These are phyloP conservation scores for Corylus avellana DNA, from an alignment of 306 rosid genomes.

Conservation along the genomic window DNA sequence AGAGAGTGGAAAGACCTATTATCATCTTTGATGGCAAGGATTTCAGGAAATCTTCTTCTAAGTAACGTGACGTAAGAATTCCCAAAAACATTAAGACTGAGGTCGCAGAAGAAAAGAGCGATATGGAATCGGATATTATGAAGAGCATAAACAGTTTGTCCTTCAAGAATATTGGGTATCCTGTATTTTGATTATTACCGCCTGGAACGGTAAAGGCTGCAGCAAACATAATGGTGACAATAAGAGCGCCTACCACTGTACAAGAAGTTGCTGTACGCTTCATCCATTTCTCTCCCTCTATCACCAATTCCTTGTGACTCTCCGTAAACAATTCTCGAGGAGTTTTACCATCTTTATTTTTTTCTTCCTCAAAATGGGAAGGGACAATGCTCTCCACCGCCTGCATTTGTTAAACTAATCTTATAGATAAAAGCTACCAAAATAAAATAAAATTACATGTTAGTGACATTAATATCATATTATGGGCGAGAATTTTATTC, in stretches of 20 bases:
- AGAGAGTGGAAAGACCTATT: background rate
- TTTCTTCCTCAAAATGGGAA: background rate
- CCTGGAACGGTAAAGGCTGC: slow-evolving; percentile 23
- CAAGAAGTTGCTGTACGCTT: slow-evolving; percentile 20
- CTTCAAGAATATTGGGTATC: slow-evolving; percentile 2
- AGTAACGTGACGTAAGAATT: too few relatives aligned
- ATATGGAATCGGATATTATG: slow-evolving; percentile 8
- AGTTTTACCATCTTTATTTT: slow-evolving; percentile 1
- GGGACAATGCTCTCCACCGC: slow-evolving; percentile 16
- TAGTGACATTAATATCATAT: too few relatives aligned
- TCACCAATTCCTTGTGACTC: background rate
- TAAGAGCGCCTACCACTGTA: slow-evolving; percentile 24
- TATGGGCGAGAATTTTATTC: too few relatives aligned
- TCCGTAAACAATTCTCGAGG: slow-evolving; percentile 20
- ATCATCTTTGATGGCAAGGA: background rate
- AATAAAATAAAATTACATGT: too few relatives aligned
- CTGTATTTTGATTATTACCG: slow-evolving; percentile 14
- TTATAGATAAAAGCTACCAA: too few relatives aligned
- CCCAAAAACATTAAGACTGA: too few relatives aligned
- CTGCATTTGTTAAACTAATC: background rate
- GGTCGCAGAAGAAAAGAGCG: slow-evolving; percentile 6
- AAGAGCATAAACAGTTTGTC: background rate
- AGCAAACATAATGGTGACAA: slow-evolving; percentile 17
- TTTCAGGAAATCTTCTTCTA: too few relatives aligned
- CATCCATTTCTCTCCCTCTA: slow-evolving; percentile 28